Conservation (phyloP, 768 basidiomycete genomes). For the Amanita rimosa region DNA sequence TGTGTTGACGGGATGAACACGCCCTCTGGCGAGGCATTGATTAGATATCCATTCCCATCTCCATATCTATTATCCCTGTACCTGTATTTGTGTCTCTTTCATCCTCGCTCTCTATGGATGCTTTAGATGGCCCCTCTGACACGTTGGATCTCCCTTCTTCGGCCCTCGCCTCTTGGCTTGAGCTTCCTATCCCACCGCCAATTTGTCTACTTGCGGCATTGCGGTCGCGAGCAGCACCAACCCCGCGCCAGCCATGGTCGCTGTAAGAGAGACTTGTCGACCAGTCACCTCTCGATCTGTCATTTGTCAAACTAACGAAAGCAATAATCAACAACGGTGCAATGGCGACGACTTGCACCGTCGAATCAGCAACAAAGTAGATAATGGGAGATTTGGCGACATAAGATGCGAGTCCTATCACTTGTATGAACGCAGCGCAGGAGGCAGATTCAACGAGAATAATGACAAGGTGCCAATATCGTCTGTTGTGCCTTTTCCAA, state of each 20-base stretch:
- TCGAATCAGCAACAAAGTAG: constrained; percentile 27
- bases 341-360: constrained; percentile 7
- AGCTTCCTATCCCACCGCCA: too few species aligned
- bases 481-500: background rate
- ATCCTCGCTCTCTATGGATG: too few species aligned
- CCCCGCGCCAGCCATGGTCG: background rate
- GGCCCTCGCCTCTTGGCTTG: background rate
- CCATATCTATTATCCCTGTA: too few species aligned
- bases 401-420: constrained; percentile 23
- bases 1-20: too few species aligned
- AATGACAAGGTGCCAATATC: constrained; percentile 1
- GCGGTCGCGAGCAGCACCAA: background rate
- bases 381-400: constrained; percentile 20
- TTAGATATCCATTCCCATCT: too few species aligned
- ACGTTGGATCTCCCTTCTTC: too few species aligned
- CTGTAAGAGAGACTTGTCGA: background rate
- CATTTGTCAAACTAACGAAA: background rate
- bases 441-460: constrained; percentile 19
- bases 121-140: too few species aligned
- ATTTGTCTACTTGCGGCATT: background rate
- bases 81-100: too few species aligned
- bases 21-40: too few species aligned
- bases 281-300: background rate
- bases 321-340: constrained; percentile 3
- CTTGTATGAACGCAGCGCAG: constrained; percentile 20